Base-by-base conservation (phyloP, 2,329 filamentous ascomycete genomes). In the Aureobasidium melanogenum region DNA sequence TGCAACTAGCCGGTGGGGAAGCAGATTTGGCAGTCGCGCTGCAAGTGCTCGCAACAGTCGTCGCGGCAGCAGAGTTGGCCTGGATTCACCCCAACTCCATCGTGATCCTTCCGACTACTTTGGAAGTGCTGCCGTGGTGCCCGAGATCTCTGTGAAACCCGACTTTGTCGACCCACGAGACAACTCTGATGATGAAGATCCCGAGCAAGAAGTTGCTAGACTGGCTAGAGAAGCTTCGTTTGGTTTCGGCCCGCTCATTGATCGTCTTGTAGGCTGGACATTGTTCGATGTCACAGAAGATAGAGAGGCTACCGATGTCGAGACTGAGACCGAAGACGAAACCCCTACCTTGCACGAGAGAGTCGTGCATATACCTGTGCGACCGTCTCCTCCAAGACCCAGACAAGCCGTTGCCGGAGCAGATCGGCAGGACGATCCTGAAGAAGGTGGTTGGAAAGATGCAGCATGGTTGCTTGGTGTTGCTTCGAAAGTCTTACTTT, bases 391-490 rank as follows among this genome's bases (percentile, higher is more conserved):
- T 22, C 41, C 48, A 17, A 28, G 59, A 17, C 59, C 50, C 6
- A 52, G 41, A 14, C 48, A 55, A 10, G 32, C 41, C 1, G 24
- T 47, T 17, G 32, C 24, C 17, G 17, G 7, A 22, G 22, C 47
- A 14, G 19, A 43, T 6, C 48, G 34, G 50, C 59, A 50, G 47
- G 71, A 73, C 64, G 68, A 67, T 66, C 55, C 69, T 65, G 64
- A 75, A 67, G 67, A 70, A 67, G 80, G 79, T 5, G 80, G 81
- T 0, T 85, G 82, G 82, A 76, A 80, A 63, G 82, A 85, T 72
- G 82, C 80, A 34, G 77, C 78, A 32, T 85, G 82, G 82, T 67
- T 85, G 62, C 70, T 85, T 62, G 79, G 80, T 54, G 77, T 82
- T 44, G 80, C 82, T 10, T 73, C 73, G 0, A 80, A 79, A 63